A percentile compares a stretch with the other conserved stretches of the same genome.
Conservation (phyloP, 306 rosid species). For the Vachellia pachyceras region DNA sequence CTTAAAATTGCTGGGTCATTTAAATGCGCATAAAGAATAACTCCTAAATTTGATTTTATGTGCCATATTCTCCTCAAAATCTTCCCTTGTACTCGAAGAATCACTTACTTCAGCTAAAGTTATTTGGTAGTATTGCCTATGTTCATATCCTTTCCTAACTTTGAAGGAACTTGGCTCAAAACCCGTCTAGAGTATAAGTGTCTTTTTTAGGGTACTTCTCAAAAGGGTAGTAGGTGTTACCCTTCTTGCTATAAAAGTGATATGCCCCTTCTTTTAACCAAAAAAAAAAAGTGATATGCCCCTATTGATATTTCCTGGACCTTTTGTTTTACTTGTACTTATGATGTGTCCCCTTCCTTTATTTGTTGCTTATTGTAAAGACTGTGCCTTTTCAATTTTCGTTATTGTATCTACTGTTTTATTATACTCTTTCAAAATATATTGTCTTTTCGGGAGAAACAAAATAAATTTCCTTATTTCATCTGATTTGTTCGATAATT, state of each 20-base stretch:
- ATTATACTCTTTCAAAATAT: conserved; percentile 12
- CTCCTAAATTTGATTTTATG: not conserved
- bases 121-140: not conserved
- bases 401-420: conserved; percentile 18
- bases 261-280: too few relatives aligned
- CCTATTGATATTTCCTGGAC: too few relatives aligned
- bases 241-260: not conserved
- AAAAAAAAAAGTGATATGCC: too few relatives aligned
- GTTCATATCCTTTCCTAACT: not conserved
- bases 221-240: not conserved
- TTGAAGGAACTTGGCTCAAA: not conserved
- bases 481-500: conserved; percentile 29
- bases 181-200: not conserved
- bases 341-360: too few relatives aligned
- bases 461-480: conserved; percentile 28
- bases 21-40: not conserved
- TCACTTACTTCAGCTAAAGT: not conserved
- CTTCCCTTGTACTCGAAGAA: too few relatives aligned
- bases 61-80: too few relatives aligned
- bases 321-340: not conserved
- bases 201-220: not conserved
- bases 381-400: not conserved
- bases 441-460: not conserved
- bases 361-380: conserved; percentile 3
- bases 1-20: not conserved